Base-by-base conservation (phyloP, 2,329 filamentous ascomycete species). In the Neobulgaria alba region DNA sequence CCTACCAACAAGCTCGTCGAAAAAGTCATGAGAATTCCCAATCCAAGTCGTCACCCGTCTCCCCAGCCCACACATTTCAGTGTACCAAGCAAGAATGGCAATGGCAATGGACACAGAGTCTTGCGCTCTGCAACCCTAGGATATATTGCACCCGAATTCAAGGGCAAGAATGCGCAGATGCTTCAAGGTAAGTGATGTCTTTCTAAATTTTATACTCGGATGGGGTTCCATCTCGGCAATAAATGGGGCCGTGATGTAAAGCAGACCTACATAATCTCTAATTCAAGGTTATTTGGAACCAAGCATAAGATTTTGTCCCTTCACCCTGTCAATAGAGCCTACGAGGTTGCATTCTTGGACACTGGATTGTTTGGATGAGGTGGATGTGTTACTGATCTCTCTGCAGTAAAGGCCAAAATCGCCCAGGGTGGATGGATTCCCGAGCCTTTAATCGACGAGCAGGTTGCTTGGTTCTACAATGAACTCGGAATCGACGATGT, bases 401-500 rank as follows among this genome's bases (percentile, higher is more conserved):
- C 15, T 26, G 18, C 32, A 57, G 56, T 58, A 67, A 75, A 80
- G 52, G 79, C 86, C 61, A 92, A 96, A 71, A 94, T 95, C 80
- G 47, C 51, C 30, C 49, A 50, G 29, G 49, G 49, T 49, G 85
- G 82, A 26, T 26, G 23, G 75, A 85, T 98, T 47, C 92, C 92
- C 2, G 73, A 76, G 42, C 72, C 83, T 38, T 84, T 94, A 51
- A 75, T 95, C 48, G 84, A 93, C 48, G 74, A 79, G 18, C 89
- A 98, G 66, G 85, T 89, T 38, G 74, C 78, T 45, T 98, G 92
- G 90, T 98, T 98, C 71, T 98, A 98, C 71, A 85, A 92, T 61
- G 84, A 93, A 63, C 78, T 98, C 17, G 92, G 92, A 54, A 98
- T 98, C 56, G 92, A 98, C 59, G 92, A 95, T 71, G 90, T 94